A percentile compares a stretch with the other conserved stretches of the same genome.
phyloP scores from a whole-genome alignment of 2,329 filamentous ascomycete genomes.

The Malbranchea cinnamomea region DNA sequence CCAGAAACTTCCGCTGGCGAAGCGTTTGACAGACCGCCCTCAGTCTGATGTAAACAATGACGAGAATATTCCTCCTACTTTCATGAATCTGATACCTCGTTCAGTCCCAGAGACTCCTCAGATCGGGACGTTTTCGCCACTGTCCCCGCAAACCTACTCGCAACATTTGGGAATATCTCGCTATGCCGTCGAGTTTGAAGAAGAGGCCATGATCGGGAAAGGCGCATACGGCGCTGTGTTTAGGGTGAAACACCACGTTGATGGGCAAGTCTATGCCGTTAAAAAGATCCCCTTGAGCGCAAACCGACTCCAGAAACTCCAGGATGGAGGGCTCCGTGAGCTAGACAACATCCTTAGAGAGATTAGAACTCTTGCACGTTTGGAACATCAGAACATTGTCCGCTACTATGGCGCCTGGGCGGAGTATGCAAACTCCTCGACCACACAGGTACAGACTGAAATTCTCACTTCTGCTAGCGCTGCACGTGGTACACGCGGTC shows the following conservation, averaged over 20 bases:
- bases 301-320: slow-evolving; percentile 36
- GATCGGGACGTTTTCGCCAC: too few species aligned
- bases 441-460: background rate
- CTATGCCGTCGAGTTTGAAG: slow-evolving; percentile 37
- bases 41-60: too few species aligned
- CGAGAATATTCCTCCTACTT: slow-evolving; percentile 3
- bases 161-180: slow-evolving; percentile 18
- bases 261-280: slow-evolving; percentile 48
- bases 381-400: slow-evolving; percentile 52
- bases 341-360: slow-evolving; percentile 44
- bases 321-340: slow-evolving; percentile 36
- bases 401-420: slow-evolving; percentile 53
- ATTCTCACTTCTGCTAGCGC: background rate
- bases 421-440: slow-evolving; percentile 27
- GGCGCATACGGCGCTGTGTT: slow-evolving; percentile 53
- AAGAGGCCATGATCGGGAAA: slow-evolving; percentile 43
- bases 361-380: slow-evolving; percentile 44
- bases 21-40: too few species aligned
- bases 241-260: slow-evolving; percentile 45
- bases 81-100: slow-evolving; percentile 10
- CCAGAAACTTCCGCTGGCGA: too few species aligned
- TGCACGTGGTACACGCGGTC: slow-evolving; percentile 1
- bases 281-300: slow-evolving; percentile 49
- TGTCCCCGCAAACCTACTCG: slow-evolving; percentile 5
- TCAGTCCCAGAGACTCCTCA: slow-evolving; percentile 11